phyloP scores from a whole-genome alignment of 352 stramenopile species.

The Pythium oligandrum region DNA sequence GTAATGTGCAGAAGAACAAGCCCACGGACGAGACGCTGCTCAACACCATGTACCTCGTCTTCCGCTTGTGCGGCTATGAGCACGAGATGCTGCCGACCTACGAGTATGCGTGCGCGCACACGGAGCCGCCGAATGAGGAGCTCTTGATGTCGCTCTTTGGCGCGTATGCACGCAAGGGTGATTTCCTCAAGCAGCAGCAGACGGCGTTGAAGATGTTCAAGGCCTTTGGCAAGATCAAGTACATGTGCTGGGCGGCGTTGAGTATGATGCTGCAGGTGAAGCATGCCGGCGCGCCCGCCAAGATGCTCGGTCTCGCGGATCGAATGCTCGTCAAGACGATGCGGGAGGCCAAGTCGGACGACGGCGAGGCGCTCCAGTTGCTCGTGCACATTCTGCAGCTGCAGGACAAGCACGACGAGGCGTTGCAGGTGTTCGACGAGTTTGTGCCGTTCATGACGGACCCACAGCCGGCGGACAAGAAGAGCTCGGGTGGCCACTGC shows the following conservation, averaged over 20 bases:
- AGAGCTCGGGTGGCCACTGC: conserved; percentile 1
- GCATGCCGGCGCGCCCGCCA: conserved; percentile 47
- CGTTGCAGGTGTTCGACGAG: conserved; percentile 71
- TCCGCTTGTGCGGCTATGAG: conserved; percentile 62
- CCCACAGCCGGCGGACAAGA: conserved; percentile 2
- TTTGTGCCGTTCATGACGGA: conserved; percentile 33
- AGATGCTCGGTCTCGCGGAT: conserved; percentile 75
- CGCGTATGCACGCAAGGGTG: conserved; percentile 50
- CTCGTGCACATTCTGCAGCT: conserved; percentile 69
- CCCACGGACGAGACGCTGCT: conserved; percentile 81
- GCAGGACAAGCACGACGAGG: conserved; percentile 58
- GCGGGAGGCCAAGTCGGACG: conserved; percentile 41
- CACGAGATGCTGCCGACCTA: conserved; percentile 78
- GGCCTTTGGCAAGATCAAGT: conserved; percentile 63
- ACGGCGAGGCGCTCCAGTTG: conserved; percentile 71
- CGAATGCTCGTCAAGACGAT: conserved; percentile 81
- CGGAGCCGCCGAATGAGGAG: conserved; percentile 55
- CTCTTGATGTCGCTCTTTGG: conserved; percentile 69
- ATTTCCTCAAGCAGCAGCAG: conserved; percentile 85
- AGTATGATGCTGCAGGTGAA: conserved; percentile 85
- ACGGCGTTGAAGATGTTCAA: conserved; percentile 87
- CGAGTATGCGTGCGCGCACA: conserved; percentile 57
- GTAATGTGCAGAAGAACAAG: conserved; percentile 47
- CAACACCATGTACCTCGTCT: conserved; percentile 83
- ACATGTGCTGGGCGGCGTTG: conserved; percentile 76